Evolutionary conservation across 2,329 filamentous ascomycete genomes (phyloP).

Genomic region (Conoideocrella luteorostrata): DNA sequence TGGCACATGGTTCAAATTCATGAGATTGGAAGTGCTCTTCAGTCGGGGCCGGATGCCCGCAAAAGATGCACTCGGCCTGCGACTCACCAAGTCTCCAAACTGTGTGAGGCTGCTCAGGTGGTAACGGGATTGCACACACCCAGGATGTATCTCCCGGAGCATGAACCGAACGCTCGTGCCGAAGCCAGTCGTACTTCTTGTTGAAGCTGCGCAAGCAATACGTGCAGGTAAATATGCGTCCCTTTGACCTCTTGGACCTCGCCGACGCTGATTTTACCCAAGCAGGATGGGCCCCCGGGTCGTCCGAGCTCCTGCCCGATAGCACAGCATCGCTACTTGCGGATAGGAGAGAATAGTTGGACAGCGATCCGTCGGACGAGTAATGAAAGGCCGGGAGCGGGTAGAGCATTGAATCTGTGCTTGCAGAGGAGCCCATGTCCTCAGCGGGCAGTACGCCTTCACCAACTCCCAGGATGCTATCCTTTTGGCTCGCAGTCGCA

Average conservation of each 20-base stretch:
- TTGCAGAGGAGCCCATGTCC: constrained; percentile 24
- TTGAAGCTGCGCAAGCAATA: constrained; percentile 32
- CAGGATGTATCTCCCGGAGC: constrained; percentile 35
- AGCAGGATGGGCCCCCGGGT: constrained; percentile 3
- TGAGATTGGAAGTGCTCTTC: constrained; percentile 32
- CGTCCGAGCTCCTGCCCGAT: constrained; percentile 6
- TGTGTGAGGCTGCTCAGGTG: constrained; percentile 31
- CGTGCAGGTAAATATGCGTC: constrained; percentile 28
- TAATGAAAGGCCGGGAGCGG: constrained; percentile 16
- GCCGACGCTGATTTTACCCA: constrained; percentile 10
- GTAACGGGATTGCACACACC: constrained; percentile 41
- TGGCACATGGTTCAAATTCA: constrained; percentile 42
- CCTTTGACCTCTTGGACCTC: constrained; percentile 11
- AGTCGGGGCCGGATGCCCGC: constrained; percentile 25
- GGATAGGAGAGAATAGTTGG: constrained; percentile 12
- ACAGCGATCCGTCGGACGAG: constrained; percentile 14
- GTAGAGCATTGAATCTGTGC: constrained; percentile 20
- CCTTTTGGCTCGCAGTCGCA: neutral
- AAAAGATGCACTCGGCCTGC: constrained; percentile 33
- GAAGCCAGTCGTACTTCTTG: constrained; percentile 35
- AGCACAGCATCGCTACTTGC: constrained; percentile 8
- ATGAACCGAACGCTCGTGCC: constrained; percentile 46
- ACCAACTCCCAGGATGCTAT: neutral
- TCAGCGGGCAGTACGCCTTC: constrained; percentile 11
- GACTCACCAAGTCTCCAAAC: constrained; percentile 43